Percentiles rank a stretch among this genome's conserved stretches.
phyloP scores from a whole-genome alignment of 371 early-diverging fungal species.

The Mucor indicus region DNA sequence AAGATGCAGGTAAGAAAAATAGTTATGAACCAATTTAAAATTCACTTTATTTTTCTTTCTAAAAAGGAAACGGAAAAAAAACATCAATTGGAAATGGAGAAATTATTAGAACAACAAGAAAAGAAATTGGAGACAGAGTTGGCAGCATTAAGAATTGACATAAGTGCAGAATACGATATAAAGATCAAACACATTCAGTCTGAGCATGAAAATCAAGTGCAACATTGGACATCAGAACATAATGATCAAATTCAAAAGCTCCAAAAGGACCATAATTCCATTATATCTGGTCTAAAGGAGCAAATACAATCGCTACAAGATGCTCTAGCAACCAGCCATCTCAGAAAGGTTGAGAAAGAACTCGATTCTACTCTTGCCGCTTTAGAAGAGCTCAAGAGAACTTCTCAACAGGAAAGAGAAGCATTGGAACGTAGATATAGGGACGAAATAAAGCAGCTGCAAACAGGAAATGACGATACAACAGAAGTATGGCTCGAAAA shows the following conservation, averaged over 20 bases:
- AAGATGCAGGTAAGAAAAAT: background rate
- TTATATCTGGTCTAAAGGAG: conserved; percentile 3
- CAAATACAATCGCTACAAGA: conserved; percentile 17
- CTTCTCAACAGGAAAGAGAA: conserved; percentile 23
- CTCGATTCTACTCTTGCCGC: conserved; percentile 12
- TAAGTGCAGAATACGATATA: background rate
- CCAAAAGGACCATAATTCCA: background rate
- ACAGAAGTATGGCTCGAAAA: conserved; percentile 45
- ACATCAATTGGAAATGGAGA: background rate
- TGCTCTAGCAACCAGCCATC: conserved; percentile 18
- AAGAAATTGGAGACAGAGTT: conserved; percentile 4
- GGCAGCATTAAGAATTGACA: background rate
- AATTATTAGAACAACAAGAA: conserved; percentile 5
- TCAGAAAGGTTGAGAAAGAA: conserved; percentile 32
- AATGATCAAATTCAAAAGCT: conserved; percentile 4
- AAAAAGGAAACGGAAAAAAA: background rate
- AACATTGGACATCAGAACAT: conserved; percentile 5
- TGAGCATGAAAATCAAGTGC: background rate
- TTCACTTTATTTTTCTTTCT: background rate
- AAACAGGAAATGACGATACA: conserved; percentile 39
- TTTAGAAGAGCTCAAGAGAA: conserved; percentile 26
- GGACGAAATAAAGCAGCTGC: conserved; percentile 36
- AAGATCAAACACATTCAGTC: background rate
- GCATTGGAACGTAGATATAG: conserved; percentile 32
- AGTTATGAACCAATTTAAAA: background rate